phyloP scores from a whole-genome alignment of 1,284 basidiomycete species.

The Golubevia sp. region DNA sequence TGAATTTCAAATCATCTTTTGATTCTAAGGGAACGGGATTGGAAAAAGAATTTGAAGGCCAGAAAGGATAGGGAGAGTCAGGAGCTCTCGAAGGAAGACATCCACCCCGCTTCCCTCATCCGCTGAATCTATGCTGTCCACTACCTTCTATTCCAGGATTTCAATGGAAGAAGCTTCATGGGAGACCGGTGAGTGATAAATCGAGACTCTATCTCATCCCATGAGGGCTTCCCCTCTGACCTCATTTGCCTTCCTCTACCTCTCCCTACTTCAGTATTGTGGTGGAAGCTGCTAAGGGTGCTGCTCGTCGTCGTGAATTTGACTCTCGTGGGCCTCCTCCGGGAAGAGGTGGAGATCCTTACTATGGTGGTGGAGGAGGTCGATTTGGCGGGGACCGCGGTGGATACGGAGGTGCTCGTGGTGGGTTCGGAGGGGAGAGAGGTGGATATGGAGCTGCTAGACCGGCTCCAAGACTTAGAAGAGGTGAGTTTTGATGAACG shows the following conservation, averaged over 20 bases:
- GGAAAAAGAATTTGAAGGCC: too few species aligned
- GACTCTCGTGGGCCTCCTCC: constrained; percentile 8
- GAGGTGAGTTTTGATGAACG: background rate
- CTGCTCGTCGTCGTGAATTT: constrained; percentile 20
- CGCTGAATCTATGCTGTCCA: background rate
- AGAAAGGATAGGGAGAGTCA: too few species aligned
- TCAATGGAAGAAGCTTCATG: constrained; percentile 54
- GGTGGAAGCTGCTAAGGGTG: constrained; percentile 52
- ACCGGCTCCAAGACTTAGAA: background rate
- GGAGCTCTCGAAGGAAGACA: too few species aligned
- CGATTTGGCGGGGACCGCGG: constrained; percentile 16
- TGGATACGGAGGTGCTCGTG: constrained; percentile 25
- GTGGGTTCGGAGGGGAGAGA: constrained; percentile 6
- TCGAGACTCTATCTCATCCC: background rate
- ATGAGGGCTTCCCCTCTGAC: background rate
- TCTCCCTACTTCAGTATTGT: constrained; percentile 21
- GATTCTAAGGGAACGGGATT: too few species aligned
- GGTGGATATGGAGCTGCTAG: constrained; percentile 1
- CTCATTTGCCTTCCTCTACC: background rate
- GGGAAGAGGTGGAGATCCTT: constrained; percentile 18
- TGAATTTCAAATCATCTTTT: too few species aligned
- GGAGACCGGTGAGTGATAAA: constrained; percentile 29
- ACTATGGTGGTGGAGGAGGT: constrained; percentile 12
- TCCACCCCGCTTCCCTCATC: background rate
- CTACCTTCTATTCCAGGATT: constrained; percentile 19